Conservation (phyloP, 2,329 filamentous ascomycete genomes). For the Phymatotrichopsis omnivora region DNA sequence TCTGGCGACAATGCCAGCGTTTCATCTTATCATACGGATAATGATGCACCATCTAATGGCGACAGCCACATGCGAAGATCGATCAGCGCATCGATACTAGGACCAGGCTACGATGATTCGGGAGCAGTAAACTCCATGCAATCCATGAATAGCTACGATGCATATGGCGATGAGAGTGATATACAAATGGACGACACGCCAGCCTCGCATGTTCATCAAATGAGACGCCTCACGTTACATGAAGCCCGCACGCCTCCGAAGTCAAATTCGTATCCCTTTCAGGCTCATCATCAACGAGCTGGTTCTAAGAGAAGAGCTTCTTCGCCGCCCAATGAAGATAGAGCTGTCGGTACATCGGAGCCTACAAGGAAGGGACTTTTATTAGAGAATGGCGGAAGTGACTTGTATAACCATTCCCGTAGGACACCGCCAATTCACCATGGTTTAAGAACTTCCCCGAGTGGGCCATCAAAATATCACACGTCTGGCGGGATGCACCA, state of each 20-base stretch:
- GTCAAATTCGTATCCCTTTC: constrained; percentile 22
- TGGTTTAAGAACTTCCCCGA: constrained; percentile 17
- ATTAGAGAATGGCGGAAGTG: constrained; percentile 17
- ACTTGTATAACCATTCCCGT: constrained; percentile 19
- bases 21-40: constrained; percentile 25
- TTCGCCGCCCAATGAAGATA: constrained; percentile 26
- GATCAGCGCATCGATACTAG: constrained; percentile 21
- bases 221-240: constrained; percentile 22
- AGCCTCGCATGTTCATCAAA: constrained; percentile 17
- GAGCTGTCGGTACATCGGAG: constrained; percentile 16
- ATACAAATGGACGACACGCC: constrained; percentile 25
- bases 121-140: constrained; percentile 12
- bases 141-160: constrained; percentile 20
- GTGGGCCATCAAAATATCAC: constrained; percentile 19
- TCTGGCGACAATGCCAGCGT: constrained; percentile 24
- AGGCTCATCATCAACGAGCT: constrained; percentile 19
- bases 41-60: constrained; percentile 18
- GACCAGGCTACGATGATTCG: constrained; percentile 17
- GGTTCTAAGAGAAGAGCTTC: constrained; percentile 27
- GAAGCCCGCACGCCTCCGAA: constrained; percentile 25
- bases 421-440: constrained; percentile 27
- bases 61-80: constrained; percentile 22
- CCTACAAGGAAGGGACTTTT: constrained; percentile 24
- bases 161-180: constrained; percentile 24
- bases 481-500: constrained; percentile 14